Evolutionary conservation across 2,329 filamentous ascomycete genomes (phyloP).

Genomic region (Epichloe gansuensis): DNA sequence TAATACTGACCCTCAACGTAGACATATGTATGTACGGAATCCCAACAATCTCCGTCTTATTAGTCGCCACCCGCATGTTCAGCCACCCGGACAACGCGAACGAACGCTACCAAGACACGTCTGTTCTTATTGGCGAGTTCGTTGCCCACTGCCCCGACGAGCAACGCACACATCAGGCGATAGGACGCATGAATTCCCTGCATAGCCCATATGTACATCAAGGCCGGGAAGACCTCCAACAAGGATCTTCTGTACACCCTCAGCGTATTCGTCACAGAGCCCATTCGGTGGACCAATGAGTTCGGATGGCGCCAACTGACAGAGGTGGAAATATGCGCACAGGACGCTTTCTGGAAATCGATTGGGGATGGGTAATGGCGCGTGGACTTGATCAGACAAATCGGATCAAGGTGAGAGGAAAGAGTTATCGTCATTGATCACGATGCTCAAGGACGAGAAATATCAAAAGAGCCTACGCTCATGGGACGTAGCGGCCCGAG

Average conservation of each 20-base stretch:
- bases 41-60: conserved; percentile 24
- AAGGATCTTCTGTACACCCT: conserved; percentile 28
- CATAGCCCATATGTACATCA: conserved; percentile 26
- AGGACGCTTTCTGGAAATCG: conserved; percentile 59
- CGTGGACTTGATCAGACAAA: no score
- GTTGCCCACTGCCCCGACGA: conserved; percentile 12
- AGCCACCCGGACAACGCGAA: conserved; percentile 5
- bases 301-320: conserved; percentile 62
- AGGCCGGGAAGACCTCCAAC: conserved; percentile 24
- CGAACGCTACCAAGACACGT: conserved; percentile 23
- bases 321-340: conserved; percentile 55
- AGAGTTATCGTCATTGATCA: no score
- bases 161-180: conserved; percentile 19
- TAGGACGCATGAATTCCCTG: conserved; percentile 29
- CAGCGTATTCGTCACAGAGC: conserved; percentile 53
- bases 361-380: conserved; percentile 41
- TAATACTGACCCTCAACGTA: conserved; percentile 6
- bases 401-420: no score
- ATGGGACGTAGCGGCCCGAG: no score
- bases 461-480: no score
- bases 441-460: no score
- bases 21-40: conserved; percentile 25
- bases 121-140: conserved; percentile 25
- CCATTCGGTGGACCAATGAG: conserved; percentile 46
- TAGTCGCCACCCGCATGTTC: conserved; percentile 14